These are phyloP conservation scores for Microthlaspi erraticum DNA, from an alignment of 345 rosid genomes.

Conservation along the genomic window DNA sequence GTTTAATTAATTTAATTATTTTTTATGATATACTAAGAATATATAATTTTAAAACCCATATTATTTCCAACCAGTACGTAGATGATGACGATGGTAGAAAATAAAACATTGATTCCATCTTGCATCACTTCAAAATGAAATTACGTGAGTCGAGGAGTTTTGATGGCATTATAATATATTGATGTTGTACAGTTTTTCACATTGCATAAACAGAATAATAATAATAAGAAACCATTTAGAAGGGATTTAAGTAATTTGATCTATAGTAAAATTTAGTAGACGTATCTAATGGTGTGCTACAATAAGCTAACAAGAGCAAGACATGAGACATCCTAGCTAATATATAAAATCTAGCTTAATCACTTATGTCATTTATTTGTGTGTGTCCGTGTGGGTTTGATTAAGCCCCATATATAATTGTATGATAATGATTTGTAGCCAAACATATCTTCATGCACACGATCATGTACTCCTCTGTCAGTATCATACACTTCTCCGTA, in stretches of 20 bases:
- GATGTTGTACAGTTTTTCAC: background rate
- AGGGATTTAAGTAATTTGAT: background rate
- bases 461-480: conserved; percentile 24
- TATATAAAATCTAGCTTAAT: background rate
- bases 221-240: conserved; percentile 1
- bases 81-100: background rate
- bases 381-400: conserved; percentile 21
- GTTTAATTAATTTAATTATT: background rate
- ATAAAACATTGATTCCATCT: background rate
- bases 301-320: conserved; percentile 14
- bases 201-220: background rate
- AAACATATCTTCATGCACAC: conserved; percentile 22
- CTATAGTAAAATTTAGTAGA: background rate
- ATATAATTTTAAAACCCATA: background rate
- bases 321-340: background rate
- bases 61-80: background rate
- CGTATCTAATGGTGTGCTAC: background rate
- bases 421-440: conserved; percentile 30
- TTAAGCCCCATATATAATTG: background rate
- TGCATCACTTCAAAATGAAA: conserved; percentile 2
- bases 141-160: background rate
- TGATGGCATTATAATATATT: background rate
- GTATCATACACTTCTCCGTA: conserved; percentile 27
- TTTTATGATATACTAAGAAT: background rate
- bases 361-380: background rate